Conservation (phyloP, 306 rosid genomes). For the Trifolium dubium region DNA sequence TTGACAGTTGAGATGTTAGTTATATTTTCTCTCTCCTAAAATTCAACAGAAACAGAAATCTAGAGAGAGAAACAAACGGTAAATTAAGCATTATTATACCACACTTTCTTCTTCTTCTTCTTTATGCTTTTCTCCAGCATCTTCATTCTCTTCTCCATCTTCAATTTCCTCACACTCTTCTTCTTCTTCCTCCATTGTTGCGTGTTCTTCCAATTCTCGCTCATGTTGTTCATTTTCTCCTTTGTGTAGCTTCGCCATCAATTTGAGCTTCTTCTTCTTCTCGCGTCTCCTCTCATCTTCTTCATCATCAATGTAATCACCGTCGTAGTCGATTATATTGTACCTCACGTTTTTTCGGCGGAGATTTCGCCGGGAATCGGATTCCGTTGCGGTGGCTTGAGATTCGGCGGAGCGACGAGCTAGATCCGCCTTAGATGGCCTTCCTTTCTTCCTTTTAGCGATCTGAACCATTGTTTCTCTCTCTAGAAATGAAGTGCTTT, state of each 20-base stretch:
- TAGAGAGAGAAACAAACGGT: conserved; percentile 45
- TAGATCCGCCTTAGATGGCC: conserved; percentile 98
- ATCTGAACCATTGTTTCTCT: conserved; percentile 80
- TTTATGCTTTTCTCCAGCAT: conserved; percentile 41
- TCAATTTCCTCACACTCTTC: conserved; percentile 54
- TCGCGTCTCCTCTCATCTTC: conserved; percentile 75
- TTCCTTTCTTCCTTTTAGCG: conserved; percentile 96
- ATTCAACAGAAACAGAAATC: conserved; percentile 57
- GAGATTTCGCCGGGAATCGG: conserved; percentile 72
- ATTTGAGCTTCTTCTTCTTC: conserved; percentile 93
- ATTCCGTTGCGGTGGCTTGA: conserved; percentile 42
- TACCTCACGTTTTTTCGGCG: conserved; percentile 89
- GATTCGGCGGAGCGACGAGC: conserved; percentile 71
- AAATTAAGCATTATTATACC: conserved; percentile 24
- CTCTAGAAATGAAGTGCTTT: conserved; percentile 11
- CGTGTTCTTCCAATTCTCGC: conserved; percentile 53
- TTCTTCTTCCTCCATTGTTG: conserved; percentile 40
- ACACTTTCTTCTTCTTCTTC: conserved; percentile 34
- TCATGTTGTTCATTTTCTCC: conserved; percentile 50
- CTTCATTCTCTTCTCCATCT: conserved; percentile 47
- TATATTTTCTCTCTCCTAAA: conserved; percentile 46
- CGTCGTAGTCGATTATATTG: conserved; percentile 80
- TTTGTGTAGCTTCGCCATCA: conserved; percentile 78
- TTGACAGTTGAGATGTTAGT: conserved; percentile 85
- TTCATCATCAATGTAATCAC: conserved; percentile 68